These are phyloP conservation scores for Xylaria palmicola DNA, from an alignment of 495 filamentous ascomycete species.

Conservation along the genomic window DNA sequence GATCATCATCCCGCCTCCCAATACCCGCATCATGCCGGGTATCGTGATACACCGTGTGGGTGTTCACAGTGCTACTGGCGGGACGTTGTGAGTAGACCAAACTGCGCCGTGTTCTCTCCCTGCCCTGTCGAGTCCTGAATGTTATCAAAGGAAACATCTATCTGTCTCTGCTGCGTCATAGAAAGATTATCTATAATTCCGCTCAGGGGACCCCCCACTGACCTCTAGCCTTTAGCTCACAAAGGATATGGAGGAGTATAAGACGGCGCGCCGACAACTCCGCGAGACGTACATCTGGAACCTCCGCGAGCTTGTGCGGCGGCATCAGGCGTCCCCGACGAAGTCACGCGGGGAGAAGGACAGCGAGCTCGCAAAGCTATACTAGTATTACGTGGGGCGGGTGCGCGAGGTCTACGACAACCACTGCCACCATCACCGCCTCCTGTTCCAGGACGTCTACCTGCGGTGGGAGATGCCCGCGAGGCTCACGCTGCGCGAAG, in stretches of 20 bases:
- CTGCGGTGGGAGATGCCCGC: slow-evolving; percentile 25
- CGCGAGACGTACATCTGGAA: slow-evolving; percentile 28
- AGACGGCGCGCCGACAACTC: slow-evolving; percentile 15
- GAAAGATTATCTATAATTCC: too few species aligned
- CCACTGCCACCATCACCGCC: slow-evolving; percentile 27
- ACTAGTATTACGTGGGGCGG: slow-evolving; percentile 29
- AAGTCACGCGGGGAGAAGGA: slow-evolving; percentile 19
- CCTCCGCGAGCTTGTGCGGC: slow-evolving; percentile 19
- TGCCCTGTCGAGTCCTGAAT: not conserved
- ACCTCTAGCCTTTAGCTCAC: slow-evolving; percentile 21
- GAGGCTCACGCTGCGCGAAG: slow-evolving; percentile 15
- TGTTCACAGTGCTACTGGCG: slow-evolving; percentile 24
- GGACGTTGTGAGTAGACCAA: slow-evolving; percentile 22
- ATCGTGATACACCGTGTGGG: slow-evolving; percentile 10
- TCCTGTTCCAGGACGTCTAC: slow-evolving; percentile 25
- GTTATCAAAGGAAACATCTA: not conserved
- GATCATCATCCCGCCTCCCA: not conserved
- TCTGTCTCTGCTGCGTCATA: too few species aligned
- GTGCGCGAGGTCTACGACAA: slow-evolving; percentile 28
- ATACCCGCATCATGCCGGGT: slow-evolving; percentile 13
- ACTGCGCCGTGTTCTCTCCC: not conserved
- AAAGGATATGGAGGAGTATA: slow-evolving; percentile 27
- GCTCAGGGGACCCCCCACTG: too few species aligned
- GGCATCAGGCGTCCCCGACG: slow-evolving; percentile 17
- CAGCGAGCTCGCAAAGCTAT: slow-evolving; percentile 24